A percentile compares a stretch with the other conserved stretches of the same genome.
These are phyloP conservation scores for Clarireedia paspali DNA, from an alignment of 2,329 filamentous ascomycete species.

Conservation along the genomic window DNA sequence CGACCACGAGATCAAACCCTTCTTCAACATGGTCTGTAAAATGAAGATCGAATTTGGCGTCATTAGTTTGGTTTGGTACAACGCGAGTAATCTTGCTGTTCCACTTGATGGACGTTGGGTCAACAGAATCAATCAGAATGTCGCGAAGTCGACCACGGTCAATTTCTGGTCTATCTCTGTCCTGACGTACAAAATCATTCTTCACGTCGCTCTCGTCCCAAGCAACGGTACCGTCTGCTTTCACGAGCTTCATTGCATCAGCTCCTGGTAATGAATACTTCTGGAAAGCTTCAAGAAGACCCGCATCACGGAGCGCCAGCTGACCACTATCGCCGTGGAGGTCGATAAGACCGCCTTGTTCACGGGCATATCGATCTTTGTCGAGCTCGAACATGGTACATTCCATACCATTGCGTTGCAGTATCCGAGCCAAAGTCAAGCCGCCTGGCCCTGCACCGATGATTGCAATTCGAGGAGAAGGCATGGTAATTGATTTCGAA, in stretches of 20 bases:
- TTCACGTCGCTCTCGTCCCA: conserved; percentile 15
- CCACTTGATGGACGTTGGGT: conserved; percentile 33
- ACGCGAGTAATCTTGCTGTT: conserved; percentile 28
- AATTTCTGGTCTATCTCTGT: conserved; percentile 32
- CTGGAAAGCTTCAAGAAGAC: conserved; percentile 24
- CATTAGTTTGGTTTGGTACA: conserved; percentile 1
- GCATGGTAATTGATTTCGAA: conserved; percentile 2
- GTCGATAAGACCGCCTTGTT: conserved; percentile 38
- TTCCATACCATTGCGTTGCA: conserved; percentile 21
- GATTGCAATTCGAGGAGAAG: conserved; percentile 15
- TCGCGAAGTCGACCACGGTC: conserved; percentile 30
- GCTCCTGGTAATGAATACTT: conserved; percentile 35
- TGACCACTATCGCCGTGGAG: conserved; percentile 32
- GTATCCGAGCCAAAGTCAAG: conserved; percentile 16
- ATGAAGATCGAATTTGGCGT: conserved; percentile 13
- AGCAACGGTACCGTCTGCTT: conserved; percentile 20
- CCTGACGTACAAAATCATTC: conserved; percentile 3
- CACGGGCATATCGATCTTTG: conserved; percentile 6
- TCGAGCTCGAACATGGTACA: conserved; percentile 29
- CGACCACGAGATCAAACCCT: conserved; percentile 33
- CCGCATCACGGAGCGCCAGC: conserved; percentile 27
- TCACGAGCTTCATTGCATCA: conserved; percentile 34
- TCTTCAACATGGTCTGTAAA: conserved; percentile 10
- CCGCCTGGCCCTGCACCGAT: conserved; percentile 19
- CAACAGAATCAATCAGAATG: conserved; percentile 30